phyloP scores from a whole-genome alignment of 257 asterid species.

The Petunia secreta region DNA sequence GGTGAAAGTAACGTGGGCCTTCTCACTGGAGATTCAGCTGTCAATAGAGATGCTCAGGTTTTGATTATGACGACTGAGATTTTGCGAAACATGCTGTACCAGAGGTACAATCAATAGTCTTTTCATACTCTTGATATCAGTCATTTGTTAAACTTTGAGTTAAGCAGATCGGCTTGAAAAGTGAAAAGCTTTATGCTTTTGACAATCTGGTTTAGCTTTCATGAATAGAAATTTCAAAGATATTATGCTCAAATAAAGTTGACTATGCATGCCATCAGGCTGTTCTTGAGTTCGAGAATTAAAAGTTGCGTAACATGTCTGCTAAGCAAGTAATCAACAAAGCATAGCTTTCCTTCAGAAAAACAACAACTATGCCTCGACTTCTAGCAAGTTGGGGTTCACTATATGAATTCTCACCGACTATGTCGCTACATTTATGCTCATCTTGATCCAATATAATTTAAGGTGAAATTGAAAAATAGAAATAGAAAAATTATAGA shows the following conservation, averaged over 20 bases:
- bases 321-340: slow-evolving; percentile 10
- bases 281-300: background rate
- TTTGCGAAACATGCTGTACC: slow-evolving; percentile 93
- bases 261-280: background rate
- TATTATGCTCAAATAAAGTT: background rate
- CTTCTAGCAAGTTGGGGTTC: no score
- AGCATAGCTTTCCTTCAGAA: background rate
- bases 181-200: background rate
- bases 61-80: slow-evolving; percentile 98
- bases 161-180: background rate
- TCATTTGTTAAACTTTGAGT: background rate
- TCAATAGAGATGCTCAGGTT: slow-evolving; percentile 93
- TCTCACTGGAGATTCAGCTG: slow-evolving; percentile 96
- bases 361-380: no score
- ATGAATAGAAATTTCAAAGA: slow-evolving; percentile 7
- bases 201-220: background rate
- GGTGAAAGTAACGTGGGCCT: slow-evolving; percentile 96
- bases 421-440: no score
- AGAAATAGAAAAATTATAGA: no score
- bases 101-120: slow-evolving; percentile 54
- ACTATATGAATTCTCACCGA: no score
- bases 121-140: slow-evolving; percentile 24
- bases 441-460: no score
- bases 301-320: slow-evolving; percentile 1
- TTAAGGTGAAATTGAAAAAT: no score